Base-by-base conservation (phyloP, 371 early-diverging fungal species). In the Mucor piriformis region DNA sequence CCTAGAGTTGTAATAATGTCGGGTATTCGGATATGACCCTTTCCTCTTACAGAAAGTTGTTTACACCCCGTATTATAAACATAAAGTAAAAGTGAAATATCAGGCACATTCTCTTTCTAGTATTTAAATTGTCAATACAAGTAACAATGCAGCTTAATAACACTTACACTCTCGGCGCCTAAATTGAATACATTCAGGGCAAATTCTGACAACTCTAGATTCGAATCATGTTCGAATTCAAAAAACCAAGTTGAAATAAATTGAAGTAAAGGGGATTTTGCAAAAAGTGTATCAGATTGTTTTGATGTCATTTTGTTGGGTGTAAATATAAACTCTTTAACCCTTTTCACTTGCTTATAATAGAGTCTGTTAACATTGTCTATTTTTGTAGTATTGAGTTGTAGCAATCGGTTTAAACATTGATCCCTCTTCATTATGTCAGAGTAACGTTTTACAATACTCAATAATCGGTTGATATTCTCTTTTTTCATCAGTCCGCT, bases 1-100 rank as follows among this genome's bases (percentile, higher is more conserved):
- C 50, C 55, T 5, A 67, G 25, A 15, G 37, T 33, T 32, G 50
- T 64, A 16, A 67, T 35, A 5, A 67, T 64, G 27, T 54, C 54
- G 23, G 49, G 32, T 13, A 64, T 56, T 29, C 48, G 40, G 1
- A 64, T 27, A 11, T 35, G 32, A 21, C 44, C 64, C 20, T 47
- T n/a, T 12, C 50, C 64, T 1, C 50, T 42, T 18, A 27, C 25
- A 5, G 32, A 35, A 12, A 67, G 24, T 3, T 33, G 12, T 34
- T 55, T 59, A 16, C 68, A 67, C 21, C 51, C 64, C 3, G 35
- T 40, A 24, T 23, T 24, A 29, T 50, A 62, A 1, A 21, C 25
- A 43, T 50, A 42, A 7, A 62, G 34, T 13, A 62, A n/a, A 1
- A 62, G 13, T 3, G 54, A 48, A 6, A 61, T 49, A 29, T 61